Evolutionary conservation across 306 rosid genomes (phyloP).

Genomic region (Herpetospermum pedunculosum): DNA sequence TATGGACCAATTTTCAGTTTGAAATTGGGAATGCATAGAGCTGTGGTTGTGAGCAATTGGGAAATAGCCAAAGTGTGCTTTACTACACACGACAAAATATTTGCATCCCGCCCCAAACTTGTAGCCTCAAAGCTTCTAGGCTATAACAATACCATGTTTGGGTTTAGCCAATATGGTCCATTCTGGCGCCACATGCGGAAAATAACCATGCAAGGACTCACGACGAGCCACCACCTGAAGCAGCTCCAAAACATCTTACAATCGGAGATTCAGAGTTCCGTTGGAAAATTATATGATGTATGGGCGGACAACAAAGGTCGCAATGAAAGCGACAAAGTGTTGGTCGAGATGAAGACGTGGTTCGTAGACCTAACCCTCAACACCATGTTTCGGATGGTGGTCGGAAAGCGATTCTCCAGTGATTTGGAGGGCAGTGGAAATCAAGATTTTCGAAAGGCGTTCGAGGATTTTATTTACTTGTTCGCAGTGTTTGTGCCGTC

Average conservation of each 20-base stretch:
- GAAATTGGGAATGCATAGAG: conserved; percentile 20
- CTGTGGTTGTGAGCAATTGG: conserved; percentile 41
- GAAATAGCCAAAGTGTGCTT: conserved; percentile 49
- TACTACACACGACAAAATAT: conserved; percentile 37
- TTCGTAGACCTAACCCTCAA: conserved; percentile 35
- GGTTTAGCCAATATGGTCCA: conserved; percentile 36
- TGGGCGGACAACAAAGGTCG: conserved; percentile 10
- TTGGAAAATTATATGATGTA: conserved; percentile 12
- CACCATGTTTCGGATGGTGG: conserved; percentile 48
- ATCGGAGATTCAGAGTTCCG: conserved; percentile 26
- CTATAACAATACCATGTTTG: conserved; percentile 39
- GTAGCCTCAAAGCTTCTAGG: conserved; percentile 38
- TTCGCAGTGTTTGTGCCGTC: conserved; percentile 39
- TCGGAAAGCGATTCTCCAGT: conserved; percentile 27
- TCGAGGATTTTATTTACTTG: conserved; percentile 29
- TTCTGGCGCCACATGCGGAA: conserved; percentile 45
- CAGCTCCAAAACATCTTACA: conserved; percentile 29
- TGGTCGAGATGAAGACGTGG: conserved; percentile 30
- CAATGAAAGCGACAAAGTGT: not conserved
- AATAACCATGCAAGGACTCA: conserved; percentile 32
- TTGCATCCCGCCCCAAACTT: conserved; percentile 41
- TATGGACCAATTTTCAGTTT: conserved; percentile 13
- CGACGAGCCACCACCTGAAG: conserved; percentile 35
- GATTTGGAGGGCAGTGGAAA: conserved; percentile 11
- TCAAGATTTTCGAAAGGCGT: conserved; percentile 32